Conservation (phyloP, 1,139 yeast genomes). For the Kodamaea derodonti region DNA sequence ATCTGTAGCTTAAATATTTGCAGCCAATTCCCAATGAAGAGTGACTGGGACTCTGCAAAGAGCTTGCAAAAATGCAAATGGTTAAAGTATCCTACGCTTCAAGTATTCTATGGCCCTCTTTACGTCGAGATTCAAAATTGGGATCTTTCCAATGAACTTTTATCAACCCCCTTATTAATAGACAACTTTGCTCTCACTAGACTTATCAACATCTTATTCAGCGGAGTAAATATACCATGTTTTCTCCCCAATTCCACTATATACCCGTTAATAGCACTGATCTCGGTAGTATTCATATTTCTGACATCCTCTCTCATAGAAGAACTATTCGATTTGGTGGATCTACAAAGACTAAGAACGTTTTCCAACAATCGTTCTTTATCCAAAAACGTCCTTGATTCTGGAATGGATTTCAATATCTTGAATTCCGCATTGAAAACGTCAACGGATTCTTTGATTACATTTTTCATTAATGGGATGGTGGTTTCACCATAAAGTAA, state of each 20-base stretch:
- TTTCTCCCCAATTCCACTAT: conserved; percentile 50
- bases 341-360: conserved; percentile 45
- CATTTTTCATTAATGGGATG: conserved; percentile 27
- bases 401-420: conserved; percentile 26
- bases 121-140: no score
- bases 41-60: no score
- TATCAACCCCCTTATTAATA: conserved; percentile 31
- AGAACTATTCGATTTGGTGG: conserved; percentile 60
- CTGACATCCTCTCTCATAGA: conserved; percentile 86
- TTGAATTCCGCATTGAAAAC: conserved; percentile 39
- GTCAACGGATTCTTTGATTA: conserved; percentile 46
- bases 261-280: conserved; percentile 77
- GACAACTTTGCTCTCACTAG: conserved; percentile 45
- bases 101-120: no score
- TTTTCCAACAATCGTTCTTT: conserved; percentile 41
- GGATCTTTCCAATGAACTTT: conserved; percentile 9
- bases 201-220: conserved; percentile 44
- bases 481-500: conserved; percentile 38
- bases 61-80: no score
- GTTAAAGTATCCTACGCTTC: no score
- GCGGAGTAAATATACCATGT: conserved; percentile 36
- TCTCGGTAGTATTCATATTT: conserved; percentile 62
- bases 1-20: no score
- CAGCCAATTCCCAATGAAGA: no score
- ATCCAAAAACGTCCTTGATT: conserved; percentile 35